Conservation (phyloP, 257 asterid genomes). For the Solanum chmielewskii region DNA sequence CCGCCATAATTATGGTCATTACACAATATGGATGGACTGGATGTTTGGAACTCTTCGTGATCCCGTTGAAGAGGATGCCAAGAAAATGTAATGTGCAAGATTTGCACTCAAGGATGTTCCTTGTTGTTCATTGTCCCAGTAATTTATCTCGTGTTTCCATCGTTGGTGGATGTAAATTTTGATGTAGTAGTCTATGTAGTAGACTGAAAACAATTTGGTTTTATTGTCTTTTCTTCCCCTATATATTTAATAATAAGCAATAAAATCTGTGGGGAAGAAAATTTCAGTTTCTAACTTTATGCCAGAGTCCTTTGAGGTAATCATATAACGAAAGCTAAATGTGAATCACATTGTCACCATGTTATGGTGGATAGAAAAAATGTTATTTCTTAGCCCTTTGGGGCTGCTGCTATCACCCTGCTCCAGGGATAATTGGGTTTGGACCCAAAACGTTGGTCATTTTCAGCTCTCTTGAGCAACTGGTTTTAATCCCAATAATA, state of each 20-base stretch:
- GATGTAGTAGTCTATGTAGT: not conserved
- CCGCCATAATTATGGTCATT: slow-evolving; percentile 94
- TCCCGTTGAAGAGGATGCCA: slow-evolving; percentile 60
- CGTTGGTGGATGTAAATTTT: not conserved
- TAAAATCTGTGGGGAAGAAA: not conserved
- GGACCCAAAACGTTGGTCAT: not conserved
- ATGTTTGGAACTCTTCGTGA: slow-evolving; percentile 95
- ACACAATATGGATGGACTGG: slow-evolving; percentile 99
- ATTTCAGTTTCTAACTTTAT: not conserved
- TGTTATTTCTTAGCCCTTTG: no score
- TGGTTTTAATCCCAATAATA: not conserved
- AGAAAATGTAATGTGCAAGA: slow-evolving; percentile 29
- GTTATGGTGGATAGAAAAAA: no score
- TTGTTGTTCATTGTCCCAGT: not conserved
- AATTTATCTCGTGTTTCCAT: not conserved
- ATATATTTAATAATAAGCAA: not conserved
- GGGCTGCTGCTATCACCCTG: no score
- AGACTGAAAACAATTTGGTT: not conserved
- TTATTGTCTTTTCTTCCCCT: not conserved
- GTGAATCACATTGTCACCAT: no score
- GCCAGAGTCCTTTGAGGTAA: not conserved
- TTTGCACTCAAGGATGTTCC: not conserved
- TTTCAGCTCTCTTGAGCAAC: not conserved
- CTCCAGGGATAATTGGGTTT: not conserved
- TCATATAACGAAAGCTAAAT: no score